These are phyloP conservation scores for Hypholoma fasciculare DNA, from an alignment of 768 basidiomycete species.

Conservation along the genomic window DNA sequence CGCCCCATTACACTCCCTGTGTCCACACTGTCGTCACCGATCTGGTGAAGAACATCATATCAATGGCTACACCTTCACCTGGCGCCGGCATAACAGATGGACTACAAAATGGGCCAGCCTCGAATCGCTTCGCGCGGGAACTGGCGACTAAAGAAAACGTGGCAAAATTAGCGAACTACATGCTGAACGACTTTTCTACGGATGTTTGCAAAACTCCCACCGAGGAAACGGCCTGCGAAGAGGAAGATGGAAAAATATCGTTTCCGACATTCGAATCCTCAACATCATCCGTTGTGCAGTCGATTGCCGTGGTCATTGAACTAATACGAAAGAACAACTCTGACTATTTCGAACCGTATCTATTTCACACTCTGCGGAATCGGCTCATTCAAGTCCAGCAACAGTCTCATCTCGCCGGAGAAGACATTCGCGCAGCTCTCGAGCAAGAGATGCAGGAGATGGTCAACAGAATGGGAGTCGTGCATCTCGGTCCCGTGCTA, in stretches of 20 bases:
- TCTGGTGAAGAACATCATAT: constrained; percentile 91
- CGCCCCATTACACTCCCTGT: constrained; percentile 71
- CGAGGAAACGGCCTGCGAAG: constrained; percentile 18
- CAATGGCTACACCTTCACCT: constrained; percentile 88
- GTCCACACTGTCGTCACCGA: constrained; percentile 88
- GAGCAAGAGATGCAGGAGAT: constrained; percentile 78
- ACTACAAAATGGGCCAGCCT: constrained; percentile 68
- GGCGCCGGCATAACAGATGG: constrained; percentile 71
- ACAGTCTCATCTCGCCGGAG: constrained; percentile 48
- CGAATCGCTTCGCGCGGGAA: constrained; percentile 88
- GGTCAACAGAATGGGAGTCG: constrained; percentile 85
- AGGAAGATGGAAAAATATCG: constrained; percentile 18
- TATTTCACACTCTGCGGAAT: constrained; percentile 92
- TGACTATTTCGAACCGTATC: constrained; percentile 96
- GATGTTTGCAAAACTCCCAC: constrained; percentile 22
- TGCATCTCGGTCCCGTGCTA: constrained; percentile 84
- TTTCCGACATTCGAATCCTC: constrained; percentile 48
- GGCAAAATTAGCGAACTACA: constrained; percentile 71
- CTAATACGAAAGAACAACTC: constrained; percentile 97
- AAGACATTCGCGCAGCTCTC: constrained; percentile 64
- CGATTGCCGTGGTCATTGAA: constrained; percentile 89
- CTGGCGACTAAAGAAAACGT: constrained; percentile 75
- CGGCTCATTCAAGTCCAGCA: constrained; percentile 88
- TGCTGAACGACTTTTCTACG: constrained; percentile 61
- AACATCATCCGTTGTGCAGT: constrained; percentile 81